Base-by-base conservation (phyloP, 768 basidiomycete genomes). In the Tylopilus subfusipes region DNA sequence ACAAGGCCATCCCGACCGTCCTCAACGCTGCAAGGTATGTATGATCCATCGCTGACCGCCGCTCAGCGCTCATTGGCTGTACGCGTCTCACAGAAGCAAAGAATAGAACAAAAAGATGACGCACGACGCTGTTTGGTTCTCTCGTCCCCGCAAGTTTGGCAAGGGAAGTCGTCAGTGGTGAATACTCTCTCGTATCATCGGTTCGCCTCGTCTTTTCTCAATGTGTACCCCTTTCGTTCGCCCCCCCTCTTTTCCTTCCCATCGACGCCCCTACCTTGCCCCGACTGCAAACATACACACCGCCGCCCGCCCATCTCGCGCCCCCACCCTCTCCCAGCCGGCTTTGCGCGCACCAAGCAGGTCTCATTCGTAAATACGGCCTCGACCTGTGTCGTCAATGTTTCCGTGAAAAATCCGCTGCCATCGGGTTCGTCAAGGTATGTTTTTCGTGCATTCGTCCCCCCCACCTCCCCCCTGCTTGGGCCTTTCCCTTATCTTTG, bases 121-220 rank as follows among this genome's bases (percentile, higher is more conserved):
- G 69, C 94, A 96, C 91, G 91, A 95, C 82, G 88, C 93, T 67
- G 86, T 97, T 77, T 97, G 94, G 93, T 94, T 93, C 77, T 93
- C 91, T 74, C 90, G 90, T 68, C 94, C 94, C 58, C 84, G 93
- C 75, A 96, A 91, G 76, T 96, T 66, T 78, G 94, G 94, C 72
- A 96, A 96, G 78, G 94, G 94, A 69, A 85, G 86, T 72, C 90
- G 94, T 72, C 91, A 95, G 75, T 97, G 92, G 92, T 93, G 72
- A 70, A 85, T 77, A 27, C 18, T 31, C 13, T 13, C 18, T 38
- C 34, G 13, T 21, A 6, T 14, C 27, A 14, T n/a, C 5, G 25
- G 18, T 52, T n/a, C 18, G 25, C 13, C 10, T 25, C 5, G 3
- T 4, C 10, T 3, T 19, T 36, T 44, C 47, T 55, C 9, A 48